Conservation (phyloP, 441 rosid species). For the Melianthus villosus region DNA sequence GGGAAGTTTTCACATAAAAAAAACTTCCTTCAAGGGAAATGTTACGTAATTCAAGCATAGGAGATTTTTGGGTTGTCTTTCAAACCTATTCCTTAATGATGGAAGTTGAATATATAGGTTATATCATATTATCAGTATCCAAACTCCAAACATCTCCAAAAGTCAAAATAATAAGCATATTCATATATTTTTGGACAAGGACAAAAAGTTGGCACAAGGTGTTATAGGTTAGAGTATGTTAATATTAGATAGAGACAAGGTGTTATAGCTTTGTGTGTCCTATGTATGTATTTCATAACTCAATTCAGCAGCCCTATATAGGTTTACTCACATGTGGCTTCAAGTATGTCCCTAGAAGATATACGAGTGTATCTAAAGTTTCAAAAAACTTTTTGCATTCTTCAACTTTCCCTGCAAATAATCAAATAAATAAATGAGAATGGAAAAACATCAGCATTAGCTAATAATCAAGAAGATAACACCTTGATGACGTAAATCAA, state of each 20-base stretch:
- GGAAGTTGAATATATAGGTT: not conserved
- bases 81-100: not conserved
- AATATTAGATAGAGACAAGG: no score
- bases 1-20: no score
- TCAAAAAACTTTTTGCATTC: conserved; percentile 51
- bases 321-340: conserved; percentile 70
- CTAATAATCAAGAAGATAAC: not conserved
- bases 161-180: no score
- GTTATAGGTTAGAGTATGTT: no score
- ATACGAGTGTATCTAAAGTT: conserved; percentile 55
- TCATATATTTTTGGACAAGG: no score
- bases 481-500: no score
- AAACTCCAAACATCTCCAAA: no score
- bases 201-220: no score
- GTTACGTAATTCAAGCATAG: no score
- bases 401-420: conserved; percentile 48
- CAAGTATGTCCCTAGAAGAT: conserved; percentile 76
- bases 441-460: conserved; percentile 7
- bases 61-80: no score
- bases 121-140: not conserved
- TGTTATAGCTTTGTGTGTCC: no score
- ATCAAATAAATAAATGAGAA: conserved; percentile 5
- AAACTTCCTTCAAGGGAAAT: no score
- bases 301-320: conserved; percentile 5
- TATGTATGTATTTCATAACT: not conserved